Conservation (phyloP, 2,329 filamentous ascomycete species). For the Pseudogymnoascus sp. region DNA sequence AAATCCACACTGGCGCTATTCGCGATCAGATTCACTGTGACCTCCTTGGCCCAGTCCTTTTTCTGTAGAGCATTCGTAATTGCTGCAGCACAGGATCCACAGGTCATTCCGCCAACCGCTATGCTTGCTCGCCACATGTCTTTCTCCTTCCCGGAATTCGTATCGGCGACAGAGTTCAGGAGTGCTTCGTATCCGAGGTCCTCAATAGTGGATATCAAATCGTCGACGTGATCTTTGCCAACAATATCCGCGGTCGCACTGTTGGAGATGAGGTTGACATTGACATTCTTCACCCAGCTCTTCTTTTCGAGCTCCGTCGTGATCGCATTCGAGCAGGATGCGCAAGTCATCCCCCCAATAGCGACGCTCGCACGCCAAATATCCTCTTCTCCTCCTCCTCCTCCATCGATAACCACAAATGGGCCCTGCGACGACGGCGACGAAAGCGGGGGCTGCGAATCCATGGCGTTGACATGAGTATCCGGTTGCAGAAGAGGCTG, state of each 20-base stretch:
- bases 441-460: not conserved
- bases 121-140: conserved; percentile 41
- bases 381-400: conserved; percentile 24
- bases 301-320: conserved; percentile 38
- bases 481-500: not conserved
- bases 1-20: conserved; percentile 43
- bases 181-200: conserved; percentile 58
- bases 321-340: conserved; percentile 42
- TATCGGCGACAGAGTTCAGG: conserved; percentile 38
- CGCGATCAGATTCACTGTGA: conserved; percentile 42
- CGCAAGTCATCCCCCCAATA: conserved; percentile 50
- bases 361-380: conserved; percentile 43
- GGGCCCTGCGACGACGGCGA: conserved; percentile 11
- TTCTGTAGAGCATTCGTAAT: conserved; percentile 39
- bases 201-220: conserved; percentile 42
- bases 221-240: conserved; percentile 35
- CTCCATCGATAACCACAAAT: conserved; percentile 30
- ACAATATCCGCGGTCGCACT: conserved; percentile 40
- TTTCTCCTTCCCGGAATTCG: conserved; percentile 9
- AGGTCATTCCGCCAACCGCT: conserved; percentile 48
- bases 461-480: not conserved
- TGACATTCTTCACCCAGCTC: conserved; percentile 38
- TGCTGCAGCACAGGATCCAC: conserved; percentile 42
- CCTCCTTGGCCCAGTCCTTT: conserved; percentile 38
- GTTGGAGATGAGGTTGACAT: conserved; percentile 44